A percentile compares a stretch with the other conserved stretches of the same genome.
Evolutionary conservation across 805 yeast genomes (phyloP).

Genomic region (Wickerhamomyces ciferrii): DNA sequence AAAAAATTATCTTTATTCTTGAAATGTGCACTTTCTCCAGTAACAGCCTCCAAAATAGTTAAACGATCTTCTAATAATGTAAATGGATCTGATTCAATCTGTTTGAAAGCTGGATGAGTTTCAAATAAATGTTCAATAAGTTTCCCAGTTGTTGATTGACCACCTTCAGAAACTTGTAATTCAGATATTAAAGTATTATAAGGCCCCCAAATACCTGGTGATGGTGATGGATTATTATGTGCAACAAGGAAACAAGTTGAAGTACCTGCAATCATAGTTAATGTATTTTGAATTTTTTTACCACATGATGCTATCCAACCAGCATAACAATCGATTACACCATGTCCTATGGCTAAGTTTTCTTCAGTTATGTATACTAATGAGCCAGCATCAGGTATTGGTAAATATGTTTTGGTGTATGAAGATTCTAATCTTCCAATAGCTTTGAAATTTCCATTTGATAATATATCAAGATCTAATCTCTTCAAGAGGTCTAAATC

Average conservation of each 20-base stretch:
- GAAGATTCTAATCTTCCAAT: conserved; percentile 26
- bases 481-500: conserved; percentile 18
- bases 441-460: conserved; percentile 13
- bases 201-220: conserved; percentile 60
- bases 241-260: conserved; percentile 48
- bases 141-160: conserved; percentile 55
- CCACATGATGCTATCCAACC: conserved; percentile 42
- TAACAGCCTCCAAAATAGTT: neutral
- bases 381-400: conserved; percentile 27
- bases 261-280: conserved; percentile 57
- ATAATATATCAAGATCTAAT: conserved; percentile 14
- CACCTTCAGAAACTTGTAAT: conserved; percentile 42
- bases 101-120: conserved; percentile 30
- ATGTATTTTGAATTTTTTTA: conserved; percentile 13
- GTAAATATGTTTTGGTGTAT: conserved; percentile 7
- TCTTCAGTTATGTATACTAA: conserved; percentile 16
- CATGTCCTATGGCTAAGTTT: conserved; percentile 29
- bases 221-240: conserved; percentile 11
- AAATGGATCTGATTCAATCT: neutral
- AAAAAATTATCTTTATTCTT: conserved; percentile 33
- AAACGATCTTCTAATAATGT: neutral
- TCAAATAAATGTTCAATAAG: conserved; percentile 42
- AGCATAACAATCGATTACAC: conserved; percentile 57
- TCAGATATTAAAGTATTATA: conserved; percentile 31
- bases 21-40: conserved; percentile 18